Conservation (phyloP, 1,284 basidiomycete species). For the Bjerkandera adusta region DNA sequence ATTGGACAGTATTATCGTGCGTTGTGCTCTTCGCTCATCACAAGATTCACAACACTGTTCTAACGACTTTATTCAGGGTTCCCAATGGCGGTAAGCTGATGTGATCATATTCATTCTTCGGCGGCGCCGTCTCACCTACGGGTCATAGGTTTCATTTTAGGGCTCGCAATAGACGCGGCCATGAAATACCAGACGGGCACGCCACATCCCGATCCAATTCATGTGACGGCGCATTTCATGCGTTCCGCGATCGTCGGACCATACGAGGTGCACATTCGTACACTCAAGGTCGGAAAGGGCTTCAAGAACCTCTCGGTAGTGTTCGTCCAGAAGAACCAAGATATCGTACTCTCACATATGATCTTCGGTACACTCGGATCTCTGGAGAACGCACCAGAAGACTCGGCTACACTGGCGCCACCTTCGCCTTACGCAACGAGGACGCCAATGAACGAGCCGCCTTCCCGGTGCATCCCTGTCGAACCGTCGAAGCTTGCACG, state of each 20-base stretch:
- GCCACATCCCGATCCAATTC: slow-evolving; percentile 50
- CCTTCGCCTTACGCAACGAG: slow-evolving; percentile 55
- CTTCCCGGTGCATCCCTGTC: slow-evolving; percentile 30
- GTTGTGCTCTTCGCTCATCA: not conserved
- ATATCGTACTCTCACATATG: slow-evolving; percentile 48
- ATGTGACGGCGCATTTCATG: slow-evolving; percentile 59
- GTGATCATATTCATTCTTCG: not conserved
- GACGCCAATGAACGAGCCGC: slow-evolving; percentile 51
- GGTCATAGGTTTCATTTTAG: slow-evolving; percentile 52
- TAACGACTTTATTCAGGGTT: not conserved
- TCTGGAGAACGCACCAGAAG: slow-evolving; percentile 13
- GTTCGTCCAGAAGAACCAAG: slow-evolving; percentile 50
- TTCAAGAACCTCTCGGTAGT: slow-evolving; percentile 57
- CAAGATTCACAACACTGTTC: not conserved
- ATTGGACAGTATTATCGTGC: slow-evolving; percentile 11
- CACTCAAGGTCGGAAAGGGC: slow-evolving; percentile 43
- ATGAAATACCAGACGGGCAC: slow-evolving; percentile 46
- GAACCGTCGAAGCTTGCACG: slow-evolving; percentile 17
- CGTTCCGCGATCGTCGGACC: slow-evolving; percentile 36
- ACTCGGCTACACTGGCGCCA: slow-evolving; percentile 37
- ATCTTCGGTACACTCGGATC: slow-evolving; percentile 52
- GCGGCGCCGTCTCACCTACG: not conserved
- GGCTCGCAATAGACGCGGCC: slow-evolving; percentile 51
- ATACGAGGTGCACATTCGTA: slow-evolving; percentile 46
- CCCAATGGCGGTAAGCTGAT: slow-evolving; percentile 43